A percentile compares a stretch with the other conserved stretches of the same genome.
phyloP scores from a whole-genome alignment of 306 rosid species.

The Phaseolus lunatus region DNA sequence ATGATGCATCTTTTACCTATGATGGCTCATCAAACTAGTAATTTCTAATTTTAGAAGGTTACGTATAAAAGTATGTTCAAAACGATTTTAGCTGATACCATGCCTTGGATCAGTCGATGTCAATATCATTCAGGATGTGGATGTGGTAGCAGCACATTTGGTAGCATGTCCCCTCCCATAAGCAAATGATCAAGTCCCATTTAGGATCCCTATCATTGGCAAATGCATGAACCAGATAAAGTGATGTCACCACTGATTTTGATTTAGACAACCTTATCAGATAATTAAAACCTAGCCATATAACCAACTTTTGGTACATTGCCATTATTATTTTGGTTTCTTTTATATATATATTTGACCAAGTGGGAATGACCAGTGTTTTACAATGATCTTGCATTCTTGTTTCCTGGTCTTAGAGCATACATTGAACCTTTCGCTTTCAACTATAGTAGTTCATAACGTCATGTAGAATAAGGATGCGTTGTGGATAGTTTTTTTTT shows the following conservation, averaged over 20 bases:
- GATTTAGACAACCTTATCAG: conserved; percentile 19
- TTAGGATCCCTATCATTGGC: conserved; percentile 19
- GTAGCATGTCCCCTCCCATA: conserved; percentile 39
- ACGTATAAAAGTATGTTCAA: conserved; percentile 1
- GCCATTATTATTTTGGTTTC: background rate
- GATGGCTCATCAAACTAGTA: conserved; percentile 3
- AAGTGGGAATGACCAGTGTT: background rate
- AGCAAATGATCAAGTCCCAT: conserved; percentile 38
- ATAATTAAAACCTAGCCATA: conserved; percentile 21
- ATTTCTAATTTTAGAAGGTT: conserved; percentile 47
- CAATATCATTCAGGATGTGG: conserved; percentile 5
- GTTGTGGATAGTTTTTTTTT: background rate
- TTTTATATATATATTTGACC: background rate
- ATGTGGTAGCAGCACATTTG: conserved; percentile 34
- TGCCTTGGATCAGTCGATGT: conserved; percentile 28
- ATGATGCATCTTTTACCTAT: conserved; percentile 4
- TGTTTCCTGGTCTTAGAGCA: conserved; percentile 6
- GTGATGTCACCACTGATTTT: conserved; percentile 43
- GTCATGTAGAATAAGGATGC: background rate
- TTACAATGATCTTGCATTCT: background rate
- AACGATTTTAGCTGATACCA: conserved; percentile 10
- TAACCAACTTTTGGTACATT: conserved; percentile 1
- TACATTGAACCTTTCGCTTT: conserved; percentile 8
- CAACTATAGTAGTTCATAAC: background rate
- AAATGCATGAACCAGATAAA: conserved; percentile 41